Base-by-base conservation (phyloP, 2,329 filamentous ascomycete species). In the Colletotrichum lupini region DNA sequence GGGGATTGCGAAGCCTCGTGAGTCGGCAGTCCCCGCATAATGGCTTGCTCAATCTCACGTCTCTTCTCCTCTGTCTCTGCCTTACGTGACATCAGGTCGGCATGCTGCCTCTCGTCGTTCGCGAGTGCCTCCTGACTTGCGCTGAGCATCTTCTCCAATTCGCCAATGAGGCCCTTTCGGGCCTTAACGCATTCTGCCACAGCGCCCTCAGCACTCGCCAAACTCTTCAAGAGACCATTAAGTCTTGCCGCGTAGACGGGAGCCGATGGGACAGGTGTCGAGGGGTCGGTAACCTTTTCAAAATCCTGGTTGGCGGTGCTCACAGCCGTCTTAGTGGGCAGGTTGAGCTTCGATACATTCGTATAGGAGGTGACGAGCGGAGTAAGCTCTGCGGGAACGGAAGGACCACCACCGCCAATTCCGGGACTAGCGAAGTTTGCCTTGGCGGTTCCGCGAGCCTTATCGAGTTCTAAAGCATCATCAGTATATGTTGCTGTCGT, bases 201-300 rank as follows among this genome's bases (percentile, higher is more conserved):
- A 0, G 96, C 95, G 67, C 91, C 94, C 82, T 99, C 95, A 4
- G 97, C 97, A 75, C 91, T 94, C 24, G 95, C 94, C 22, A 99
- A 88, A 7, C 92, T 93, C 85, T 97, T 98, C 67, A 98, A 88
- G n/a, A 99, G 87, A 3, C 94, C 93, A 76, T 94, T 95, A 9
- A 99, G 89, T 32, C 95, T 93, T 16, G 96, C 96, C 2, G 97
- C 97, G 79, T 97, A 94, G 24, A 99, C 95, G 1, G 97, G 95
- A 0, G 95, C 92, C 0, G 95, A 93, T 0, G 96, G 95, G 1
- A 92, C 86, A 1, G 90, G 86, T 0, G 89, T 89, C 32, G 87
- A 86, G 0, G 95, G 90, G 77, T 95, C 93, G 67, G 92, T 93
- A 79, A 97, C 88, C 81, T 96, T 97, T 63, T 93, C 91, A 79